Evolutionary conservation across 176 grass and related monocot genomes (phyloP), one percentile per base, ranked within the genome.

Genomic region (Pharus latifolius): DNA sequence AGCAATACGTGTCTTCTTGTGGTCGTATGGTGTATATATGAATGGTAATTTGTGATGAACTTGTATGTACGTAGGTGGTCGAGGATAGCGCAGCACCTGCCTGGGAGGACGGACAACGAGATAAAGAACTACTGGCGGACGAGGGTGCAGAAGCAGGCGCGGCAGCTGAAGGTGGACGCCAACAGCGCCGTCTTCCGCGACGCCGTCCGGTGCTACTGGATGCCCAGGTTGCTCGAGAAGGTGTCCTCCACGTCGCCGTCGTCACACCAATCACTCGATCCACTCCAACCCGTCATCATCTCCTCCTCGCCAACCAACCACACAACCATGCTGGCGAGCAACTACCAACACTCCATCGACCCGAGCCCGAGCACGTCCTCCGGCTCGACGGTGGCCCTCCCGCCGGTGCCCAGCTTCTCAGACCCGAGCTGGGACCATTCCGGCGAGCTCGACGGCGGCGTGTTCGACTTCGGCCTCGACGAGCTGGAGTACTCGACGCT

Each of bases 101-200:
- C 91, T 1, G 91, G 91, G 0, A 65, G 91, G 33, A 96, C 91
- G 2, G 91, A 96, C 70, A 96, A 96, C 78, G 91, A 96, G 91
- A 96, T 96, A 75, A 96, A 96, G 84, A 96, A 96, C 80, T 96
- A 91, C 47, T 96, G 91, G 91, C 63, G 91, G 16, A 96, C 91
- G 25, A 52, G 91, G 63, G 91, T 96, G 38, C 91, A 96, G 78
- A 96, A 96, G 84, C 91, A 96, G 73, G 91, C 91, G n/a, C 67
- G 91, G 63, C 91, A 96, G 82, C 87, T 96, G 34, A 87, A 82
- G 63, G 86, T 96, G 32, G 91, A 96, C 67, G 87, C 91, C 64
- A 96, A 96, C 73, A 91, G 87, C 63, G n/a, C 80, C 78, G 73
- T 96, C 42, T 96, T 96, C 82, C 87, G 84, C 45, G 91, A 96